phyloP scores from a whole-genome alignment of 805 yeast genomes.

The Candida patagonica region DNA sequence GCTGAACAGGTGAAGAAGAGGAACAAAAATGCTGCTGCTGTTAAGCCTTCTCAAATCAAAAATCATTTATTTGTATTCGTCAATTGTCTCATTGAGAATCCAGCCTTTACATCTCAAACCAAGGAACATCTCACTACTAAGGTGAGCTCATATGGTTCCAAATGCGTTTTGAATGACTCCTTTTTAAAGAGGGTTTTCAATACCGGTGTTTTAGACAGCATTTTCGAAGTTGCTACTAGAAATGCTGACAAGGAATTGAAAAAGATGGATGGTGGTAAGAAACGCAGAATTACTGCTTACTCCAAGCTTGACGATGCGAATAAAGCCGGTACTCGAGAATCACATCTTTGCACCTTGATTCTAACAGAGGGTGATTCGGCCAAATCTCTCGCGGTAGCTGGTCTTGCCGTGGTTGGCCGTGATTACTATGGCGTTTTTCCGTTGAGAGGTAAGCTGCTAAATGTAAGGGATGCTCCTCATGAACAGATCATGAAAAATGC shows the following conservation, averaged over 20 bases:
- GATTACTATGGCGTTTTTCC: conserved; percentile 95
- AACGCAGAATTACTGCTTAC: conserved; percentile 77
- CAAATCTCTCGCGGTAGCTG: conserved; percentile 81
- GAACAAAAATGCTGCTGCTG: conserved; percentile 46
- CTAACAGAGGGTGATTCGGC: conserved; percentile 98
- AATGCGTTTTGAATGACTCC: conserved; percentile 63
- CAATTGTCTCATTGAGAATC: conserved; percentile 89
- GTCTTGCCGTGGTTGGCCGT: conserved; percentile 89
- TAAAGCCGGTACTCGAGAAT: conserved; percentile 90
- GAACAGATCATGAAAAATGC: conserved; percentile 89
- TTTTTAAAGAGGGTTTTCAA: conserved; percentile 65
- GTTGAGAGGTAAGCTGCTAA: conserved; percentile 84
- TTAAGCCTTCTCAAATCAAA: conserved; percentile 81
- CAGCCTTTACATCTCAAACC: conserved; percentile 95
- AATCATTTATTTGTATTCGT: conserved; percentile 85
- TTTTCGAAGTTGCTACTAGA: conserved; percentile 73
- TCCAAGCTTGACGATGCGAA: conserved; percentile 92
- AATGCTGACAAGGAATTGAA: conserved; percentile 83
- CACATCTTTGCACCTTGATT: conserved; percentile 84
- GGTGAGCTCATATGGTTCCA: conserved; percentile 81
- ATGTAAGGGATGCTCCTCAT: conserved; percentile 94
- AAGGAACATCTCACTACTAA: conserved; percentile 92
- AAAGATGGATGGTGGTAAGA: conserved; percentile 78
- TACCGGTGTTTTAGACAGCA: conserved; percentile 61
- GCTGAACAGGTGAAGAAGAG: conserved; percentile 65